Evolutionary conservation across 2,329 filamentous ascomycete species (phyloP).

Genomic region (Ophiostoma australiae): DNA sequence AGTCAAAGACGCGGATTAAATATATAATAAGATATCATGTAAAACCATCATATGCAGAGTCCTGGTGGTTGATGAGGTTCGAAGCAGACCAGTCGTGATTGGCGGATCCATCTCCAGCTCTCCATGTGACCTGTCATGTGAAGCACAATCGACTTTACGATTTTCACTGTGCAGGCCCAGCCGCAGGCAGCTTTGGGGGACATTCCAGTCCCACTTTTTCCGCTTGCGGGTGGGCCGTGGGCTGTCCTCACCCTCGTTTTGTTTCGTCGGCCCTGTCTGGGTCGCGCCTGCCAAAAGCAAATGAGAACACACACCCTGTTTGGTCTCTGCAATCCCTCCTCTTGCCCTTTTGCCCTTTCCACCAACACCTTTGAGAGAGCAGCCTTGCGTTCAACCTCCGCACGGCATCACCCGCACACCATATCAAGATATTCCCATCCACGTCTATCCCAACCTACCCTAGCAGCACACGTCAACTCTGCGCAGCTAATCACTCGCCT

Average conservation of each 20-base stretch:
- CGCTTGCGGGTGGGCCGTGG: constrained; percentile 16
- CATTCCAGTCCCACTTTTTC: constrained; percentile 19
- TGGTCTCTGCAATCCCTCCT: constrained; percentile 4
- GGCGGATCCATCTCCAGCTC: background rate
- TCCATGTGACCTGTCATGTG: constrained; percentile 3
- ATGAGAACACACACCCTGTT: constrained; percentile 17
- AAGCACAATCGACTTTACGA: background rate
- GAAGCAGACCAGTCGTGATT: background rate
- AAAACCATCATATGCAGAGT: too few species aligned
- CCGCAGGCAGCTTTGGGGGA: constrained; percentile 17
- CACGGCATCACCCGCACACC: background rate
- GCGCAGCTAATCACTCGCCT: background rate
- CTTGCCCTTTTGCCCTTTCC: background rate
- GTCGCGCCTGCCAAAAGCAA: constrained; percentile 23
- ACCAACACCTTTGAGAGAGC: background rate
- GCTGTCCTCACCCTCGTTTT: constrained; percentile 17
- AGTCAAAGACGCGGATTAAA: too few species aligned
- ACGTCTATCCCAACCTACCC: background rate
- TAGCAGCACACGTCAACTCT: background rate
- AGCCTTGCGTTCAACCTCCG: background rate
- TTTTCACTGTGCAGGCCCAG: background rate
- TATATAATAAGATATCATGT: too few species aligned
- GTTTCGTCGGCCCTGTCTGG: constrained; percentile 20
- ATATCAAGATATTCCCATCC: background rate
- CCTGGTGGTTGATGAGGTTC: background rate